Evolutionary conservation across 2,329 filamentous ascomycete genomes (phyloP), one percentile per base, ranked within the genome.

Genomic region (Venturia pyrina): DNA sequence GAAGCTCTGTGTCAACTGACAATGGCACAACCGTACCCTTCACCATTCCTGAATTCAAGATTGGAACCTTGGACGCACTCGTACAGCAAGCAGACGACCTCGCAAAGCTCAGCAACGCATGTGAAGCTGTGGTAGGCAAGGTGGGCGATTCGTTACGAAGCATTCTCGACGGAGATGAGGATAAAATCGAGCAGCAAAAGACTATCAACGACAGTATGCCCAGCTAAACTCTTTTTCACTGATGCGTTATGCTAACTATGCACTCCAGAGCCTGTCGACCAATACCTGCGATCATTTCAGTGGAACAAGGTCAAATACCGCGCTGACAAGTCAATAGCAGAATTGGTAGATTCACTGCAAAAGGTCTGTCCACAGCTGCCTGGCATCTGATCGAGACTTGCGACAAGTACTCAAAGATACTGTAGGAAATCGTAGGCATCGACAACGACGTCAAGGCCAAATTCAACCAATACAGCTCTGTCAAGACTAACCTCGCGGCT

Each of bases 271-370:
- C 93, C 95, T n/a, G 92, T 93, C 68, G 93, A 97, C 72, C 89
- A 93, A 75, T 99, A 98, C 75, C 81, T 99, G 59, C 86, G 88
- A 73, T 88, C 85, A 65, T 99, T 98, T 78, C 85, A 86, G 70
- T 99, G 95, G 95, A 98, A 98, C 80, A 97, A 95, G 78, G 91
- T 96, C 78, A 95, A 96, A 76, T 99, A 98, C 78, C 88, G 95
- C 72, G 89, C 90, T 68, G 95, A 99, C 77, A 96, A 93, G 76
- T 86, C 93, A 63, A 85, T 99, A 68, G 84, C 87, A 66, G 93
- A 98, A 74, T 82, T 98, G 67, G 89, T 97, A 71, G 89, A 92
- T 75, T 88, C 87, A 50, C 80, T 99, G 67, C 91, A 96, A 75
- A 97, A 96, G 86, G 91, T 91, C 72, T 17, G 71, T 28, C 11